Percentiles rank a stretch among this genome's conserved stretches.
Evolutionary conservation across 2,329 filamentous ascomycete species (phyloP).

Genomic region (Cladosporium cucumerinum): DNA sequence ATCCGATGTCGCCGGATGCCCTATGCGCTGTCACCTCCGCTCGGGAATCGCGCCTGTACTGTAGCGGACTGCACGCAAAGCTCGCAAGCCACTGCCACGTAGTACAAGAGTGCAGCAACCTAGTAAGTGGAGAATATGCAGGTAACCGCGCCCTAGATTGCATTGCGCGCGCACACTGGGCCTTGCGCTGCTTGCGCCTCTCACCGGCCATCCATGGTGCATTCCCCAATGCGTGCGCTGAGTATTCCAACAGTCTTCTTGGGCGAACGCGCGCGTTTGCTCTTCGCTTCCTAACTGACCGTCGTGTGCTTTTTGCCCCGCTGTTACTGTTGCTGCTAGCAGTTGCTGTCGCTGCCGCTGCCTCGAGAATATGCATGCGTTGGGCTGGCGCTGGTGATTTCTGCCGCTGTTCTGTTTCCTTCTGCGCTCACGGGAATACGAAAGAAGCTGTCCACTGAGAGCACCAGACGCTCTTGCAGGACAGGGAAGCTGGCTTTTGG

Average conservation of each 20-base stretch:
- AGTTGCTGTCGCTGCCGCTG: no score
- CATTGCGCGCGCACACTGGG: slow-evolving; percentile 15
- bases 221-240: slow-evolving; percentile 7
- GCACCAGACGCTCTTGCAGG: slow-evolving; percentile 2
- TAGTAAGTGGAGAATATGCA: slow-evolving; percentile 17
- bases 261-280: slow-evolving; percentile 1
- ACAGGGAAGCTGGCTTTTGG: slow-evolving; percentile 4
- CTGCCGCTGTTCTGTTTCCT: background rate
- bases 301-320: background rate
- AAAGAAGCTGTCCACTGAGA: background rate
- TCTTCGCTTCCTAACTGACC: background rate
- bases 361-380: background rate
- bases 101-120: slow-evolving; percentile 10
- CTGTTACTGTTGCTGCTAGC: no score
- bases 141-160: slow-evolving; percentile 19
- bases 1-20: background rate
- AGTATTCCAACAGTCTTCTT: background rate
- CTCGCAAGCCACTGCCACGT: slow-evolving; percentile 17
- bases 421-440: slow-evolving; percentile 5
- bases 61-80: slow-evolving; percentile 6
- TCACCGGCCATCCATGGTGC: slow-evolving; percentile 12
- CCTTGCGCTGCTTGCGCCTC: slow-evolving; percentile 7
- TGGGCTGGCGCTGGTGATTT: slow-evolving; percentile 8
- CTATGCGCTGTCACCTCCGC: slow-evolving; percentile 13
- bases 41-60: slow-evolving; percentile 13